Conservation (phyloP, 2,329 filamentous ascomycete species). For the Xylariaceae sp. region DNA sequence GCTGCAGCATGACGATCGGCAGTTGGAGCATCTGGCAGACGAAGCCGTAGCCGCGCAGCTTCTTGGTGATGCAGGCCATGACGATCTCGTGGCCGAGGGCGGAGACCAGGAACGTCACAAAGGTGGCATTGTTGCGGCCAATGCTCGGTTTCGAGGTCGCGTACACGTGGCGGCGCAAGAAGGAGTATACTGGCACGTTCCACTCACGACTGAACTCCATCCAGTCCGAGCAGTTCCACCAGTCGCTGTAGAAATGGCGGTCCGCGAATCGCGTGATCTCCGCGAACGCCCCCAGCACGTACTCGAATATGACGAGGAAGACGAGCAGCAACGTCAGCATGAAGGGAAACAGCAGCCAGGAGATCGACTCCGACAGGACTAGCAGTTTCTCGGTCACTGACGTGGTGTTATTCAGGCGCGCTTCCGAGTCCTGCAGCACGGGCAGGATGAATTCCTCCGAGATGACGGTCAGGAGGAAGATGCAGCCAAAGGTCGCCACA, state of each 20-base stretch:
- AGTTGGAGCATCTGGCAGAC: slow-evolving; percentile 94
- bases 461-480: slow-evolving; percentile 86
- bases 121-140: slow-evolving; percentile 69
- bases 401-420: slow-evolving; percentile 42
- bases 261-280: slow-evolving; percentile 93
- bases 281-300: slow-evolving; percentile 87
- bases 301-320: slow-evolving; percentile 98
- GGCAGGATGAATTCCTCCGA: slow-evolving; percentile 95
- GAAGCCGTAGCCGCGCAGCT: slow-evolving; percentile 90
- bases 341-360: slow-evolving; percentile 89
- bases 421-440: slow-evolving; percentile 67
- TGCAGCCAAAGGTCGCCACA: slow-evolving; percentile 87
- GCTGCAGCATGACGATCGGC: slow-evolving; percentile 87
- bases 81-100: slow-evolving; percentile 90
- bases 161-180: slow-evolving; percentile 92
- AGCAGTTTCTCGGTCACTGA: slow-evolving; percentile 62
- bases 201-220: slow-evolving; percentile 94
- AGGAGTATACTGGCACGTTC: slow-evolving; percentile 97
- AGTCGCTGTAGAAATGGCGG: slow-evolving; percentile 81
- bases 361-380: slow-evolving; percentile 83
- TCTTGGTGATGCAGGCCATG: slow-evolving; percentile 97
- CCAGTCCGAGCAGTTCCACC: slow-evolving; percentile 79
- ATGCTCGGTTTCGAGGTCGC: slow-evolving; percentile 71
- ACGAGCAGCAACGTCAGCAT: slow-evolving; percentile 94
- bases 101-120: slow-evolving; percentile 87